Evolutionary conservation across 139 green algal species (phyloP).

Genomic region (Yamagishiella unicocca): DNA sequence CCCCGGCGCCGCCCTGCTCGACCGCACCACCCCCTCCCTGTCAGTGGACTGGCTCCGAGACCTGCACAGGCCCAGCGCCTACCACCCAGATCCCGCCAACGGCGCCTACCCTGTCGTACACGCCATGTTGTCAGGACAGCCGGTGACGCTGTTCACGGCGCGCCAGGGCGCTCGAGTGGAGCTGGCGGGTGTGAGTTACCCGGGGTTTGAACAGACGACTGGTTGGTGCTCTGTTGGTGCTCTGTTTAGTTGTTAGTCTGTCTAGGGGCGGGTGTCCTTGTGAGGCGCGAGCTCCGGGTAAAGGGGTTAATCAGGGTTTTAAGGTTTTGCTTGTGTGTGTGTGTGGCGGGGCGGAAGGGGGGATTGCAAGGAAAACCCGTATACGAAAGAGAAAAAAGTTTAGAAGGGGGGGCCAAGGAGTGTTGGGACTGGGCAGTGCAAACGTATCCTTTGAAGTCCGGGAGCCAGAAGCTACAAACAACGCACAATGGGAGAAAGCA

Average conservation of each 20-base stretch:
- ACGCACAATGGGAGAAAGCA: no score
- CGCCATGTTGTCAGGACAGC: slow-evolving; percentile 31
- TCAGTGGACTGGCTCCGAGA: slow-evolving; percentile 32
- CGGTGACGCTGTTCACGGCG: slow-evolving; percentile 45
- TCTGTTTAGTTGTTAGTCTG: no score
- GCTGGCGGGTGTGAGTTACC: background rate
- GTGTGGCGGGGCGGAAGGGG: background rate
- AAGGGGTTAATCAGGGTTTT: no score
- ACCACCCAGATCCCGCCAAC: background rate
- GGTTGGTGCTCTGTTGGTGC: no score
- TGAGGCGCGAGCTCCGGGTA: no score
- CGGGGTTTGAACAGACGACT: no score
- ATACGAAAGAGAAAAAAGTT: no score
- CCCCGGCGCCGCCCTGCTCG: slow-evolving; percentile 47
- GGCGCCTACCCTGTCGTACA: slow-evolving; percentile 58
- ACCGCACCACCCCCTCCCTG: slow-evolving; percentile 26
- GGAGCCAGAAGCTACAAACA: no score
- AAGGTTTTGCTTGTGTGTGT: background rate
- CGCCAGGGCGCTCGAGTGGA: slow-evolving; percentile 47
- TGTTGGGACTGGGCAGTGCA: background rate
- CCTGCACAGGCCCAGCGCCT: slow-evolving; percentile 2
- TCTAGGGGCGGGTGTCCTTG: no score
- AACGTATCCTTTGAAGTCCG: no score
- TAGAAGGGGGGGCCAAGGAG: background rate
- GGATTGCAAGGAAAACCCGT: no score